A percentile compares a stretch with the other conserved stretches of the same genome.
Evolutionary conservation across 306 rosid species (phyloP).

Genomic region (Cicer arietinum): DNA sequence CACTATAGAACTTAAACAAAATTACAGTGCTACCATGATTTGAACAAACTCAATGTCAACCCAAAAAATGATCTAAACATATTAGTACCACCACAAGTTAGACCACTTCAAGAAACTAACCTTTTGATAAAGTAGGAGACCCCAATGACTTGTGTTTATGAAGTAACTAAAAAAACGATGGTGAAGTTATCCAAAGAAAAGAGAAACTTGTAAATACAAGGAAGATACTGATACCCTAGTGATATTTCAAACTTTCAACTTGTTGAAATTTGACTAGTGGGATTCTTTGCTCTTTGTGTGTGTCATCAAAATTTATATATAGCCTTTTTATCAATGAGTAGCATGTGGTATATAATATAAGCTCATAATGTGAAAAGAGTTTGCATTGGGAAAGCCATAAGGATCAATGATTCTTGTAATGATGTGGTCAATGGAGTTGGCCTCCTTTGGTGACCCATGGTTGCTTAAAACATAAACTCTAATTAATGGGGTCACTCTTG

Average conservation of each 20-base stretch:
- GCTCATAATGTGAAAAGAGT: conserved; percentile 27
- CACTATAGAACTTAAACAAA: too few relatives aligned
- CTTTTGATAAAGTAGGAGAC: conserved; percentile 42
- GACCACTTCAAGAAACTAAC: conserved; percentile 38
- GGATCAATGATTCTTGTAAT: conserved; percentile 38
- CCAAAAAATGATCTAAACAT: neutral
- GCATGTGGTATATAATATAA: conserved; percentile 22
- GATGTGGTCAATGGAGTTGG: conserved; percentile 46
- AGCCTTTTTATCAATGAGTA: conserved; percentile 26
- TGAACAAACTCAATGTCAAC: too few relatives aligned
- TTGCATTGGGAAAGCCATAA: conserved; percentile 41
- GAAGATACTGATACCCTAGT: conserved; percentile 33
- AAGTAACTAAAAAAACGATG: conserved; percentile 34
- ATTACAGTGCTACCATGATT: too few relatives aligned
- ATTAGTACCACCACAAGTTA: conserved; percentile 4
- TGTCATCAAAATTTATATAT: conserved; percentile 33
- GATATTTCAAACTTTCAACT: conserved; percentile 32
- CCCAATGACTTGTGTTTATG: conserved; percentile 24
- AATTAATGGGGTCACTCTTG: conserved; percentile 51
- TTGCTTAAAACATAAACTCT: conserved; percentile 44
- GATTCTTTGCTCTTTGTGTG: conserved; percentile 22
- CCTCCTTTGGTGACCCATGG: conserved; percentile 39
- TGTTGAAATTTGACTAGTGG: conserved; percentile 37
- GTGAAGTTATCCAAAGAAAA: conserved; percentile 22
- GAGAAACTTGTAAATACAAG: conserved; percentile 26